Base-by-base conservation (phyloP, 139 green algal species). In the Deuterostichococcus epilithicus region DNA sequence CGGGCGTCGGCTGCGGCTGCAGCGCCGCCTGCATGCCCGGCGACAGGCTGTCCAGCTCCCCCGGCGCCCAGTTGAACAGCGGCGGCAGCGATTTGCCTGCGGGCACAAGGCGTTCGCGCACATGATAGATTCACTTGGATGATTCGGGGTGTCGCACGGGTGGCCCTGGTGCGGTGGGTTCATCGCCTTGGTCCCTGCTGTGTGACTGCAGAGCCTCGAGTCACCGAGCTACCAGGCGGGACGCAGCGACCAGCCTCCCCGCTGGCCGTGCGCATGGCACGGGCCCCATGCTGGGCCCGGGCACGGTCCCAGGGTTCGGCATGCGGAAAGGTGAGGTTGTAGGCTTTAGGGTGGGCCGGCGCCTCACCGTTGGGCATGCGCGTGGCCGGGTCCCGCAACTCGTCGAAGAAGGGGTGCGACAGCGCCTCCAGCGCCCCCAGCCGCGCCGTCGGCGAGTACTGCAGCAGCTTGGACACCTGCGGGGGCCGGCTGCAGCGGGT, bases 371-470 rank as follows among this genome's bases (percentile, higher is more conserved):
- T 96, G 10, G 92, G 93, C 73, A 98, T 88, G 70, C 78, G 78
- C n/a, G 87, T 92, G 65, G 58, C 80, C 1, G 91, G 91, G 33
- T 97, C 89, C 36, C 94, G 84, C 73, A 99, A 83, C 86, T 98
- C 94, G 71, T 99, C 95, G 76, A 99, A 99, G 85, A 97, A 99
- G 18, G 93, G 84, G 86, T 99, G 95, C 5, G 88, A 87, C 85
- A 97, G 90, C 23, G 91, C 90, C 66, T 92, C 76, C 5, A 94
- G 45, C 5, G 91, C 89, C 0, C 77, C 91, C 80, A 89, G 82
- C 25, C 95, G 88, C 77, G 91, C 84, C 59, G 88, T 81, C 26
- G 94, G 95, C 35, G 88, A 88, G 83, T 99, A 98, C 84, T 97
- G 90, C 73, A 99, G 90, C 87, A 99, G 81, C 78, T 92, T 93